Evolutionary conservation across 257 asterid species (phyloP).

Genomic region (Solanum paucissectum): DNA sequence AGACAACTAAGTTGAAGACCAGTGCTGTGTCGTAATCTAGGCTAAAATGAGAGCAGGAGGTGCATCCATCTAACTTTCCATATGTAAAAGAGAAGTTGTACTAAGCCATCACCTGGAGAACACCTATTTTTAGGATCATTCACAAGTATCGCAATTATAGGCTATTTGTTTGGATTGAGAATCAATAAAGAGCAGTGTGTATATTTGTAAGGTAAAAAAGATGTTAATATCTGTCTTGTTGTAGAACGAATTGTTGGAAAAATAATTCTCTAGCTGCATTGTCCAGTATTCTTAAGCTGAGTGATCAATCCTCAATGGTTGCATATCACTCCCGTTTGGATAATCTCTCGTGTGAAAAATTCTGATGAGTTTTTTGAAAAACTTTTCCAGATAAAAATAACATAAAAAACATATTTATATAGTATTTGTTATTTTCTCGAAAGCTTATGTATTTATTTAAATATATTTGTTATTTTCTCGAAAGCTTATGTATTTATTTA

Average conservation of each 20-base stretch:
- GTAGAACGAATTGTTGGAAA: not conserved
- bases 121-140: not conserved
- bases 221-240: not conserved
- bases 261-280: not conserved
- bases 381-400: not conserved
- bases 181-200: slow-evolving; percentile 7
- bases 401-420: not conserved
- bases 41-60: not conserved
- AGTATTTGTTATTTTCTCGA: not conserved
- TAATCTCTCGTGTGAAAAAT: not conserved
- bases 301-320: not conserved
- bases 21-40: slow-evolving; percentile 9
- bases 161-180: not conserved
- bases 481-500: no score
- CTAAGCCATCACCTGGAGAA: not conserved
- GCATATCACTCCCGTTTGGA: not conserved
- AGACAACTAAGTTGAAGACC: slow-evolving; percentile 32
- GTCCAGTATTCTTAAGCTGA: not conserved
- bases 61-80: not conserved
- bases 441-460: not conserved
- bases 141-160: not conserved
- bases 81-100: not conserved
- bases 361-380: not conserved
- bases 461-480: no score
- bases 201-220: not conserved